These are phyloP conservation scores for Alternaria alternata DNA, from an alignment of 2,329 filamentous ascomycete species.

Conservation along the genomic window DNA sequence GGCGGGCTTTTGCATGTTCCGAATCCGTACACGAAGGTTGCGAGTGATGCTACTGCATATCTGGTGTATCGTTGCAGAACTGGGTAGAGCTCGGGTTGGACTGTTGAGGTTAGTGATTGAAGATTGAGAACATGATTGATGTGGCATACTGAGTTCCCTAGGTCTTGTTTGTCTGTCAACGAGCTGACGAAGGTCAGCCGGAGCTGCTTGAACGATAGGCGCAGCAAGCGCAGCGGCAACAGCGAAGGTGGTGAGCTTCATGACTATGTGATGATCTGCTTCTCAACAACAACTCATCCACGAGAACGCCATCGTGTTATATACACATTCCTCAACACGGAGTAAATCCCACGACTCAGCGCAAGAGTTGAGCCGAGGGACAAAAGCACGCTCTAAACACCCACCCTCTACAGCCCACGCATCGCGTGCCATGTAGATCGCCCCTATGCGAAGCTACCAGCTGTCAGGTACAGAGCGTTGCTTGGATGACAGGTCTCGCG, in stretches of 20 bases:
- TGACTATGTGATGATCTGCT: not conserved
- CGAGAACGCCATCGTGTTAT: not conserved
- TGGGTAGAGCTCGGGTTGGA: conserved; percentile 16
- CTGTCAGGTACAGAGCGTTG: not conserved
- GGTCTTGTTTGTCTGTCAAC: conserved; percentile 3
- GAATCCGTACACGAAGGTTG: conserved; percentile 22
- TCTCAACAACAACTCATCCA: not conserved
- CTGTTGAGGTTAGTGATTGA: conserved; percentile 5
- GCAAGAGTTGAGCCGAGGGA: not conserved
- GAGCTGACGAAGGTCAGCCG: conserved; percentile 3
- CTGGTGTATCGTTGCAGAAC: conserved; percentile 24
- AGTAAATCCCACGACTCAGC: not conserved
- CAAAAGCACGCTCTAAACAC: not conserved
- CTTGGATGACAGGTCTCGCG: not conserved
- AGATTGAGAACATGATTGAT: not conserved
- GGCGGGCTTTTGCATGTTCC: conserved; percentile 22
- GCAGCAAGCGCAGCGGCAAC: conserved; percentile 16
- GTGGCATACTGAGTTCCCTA: conserved; percentile 10
- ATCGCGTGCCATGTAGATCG: not conserved
- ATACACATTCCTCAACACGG: not conserved
- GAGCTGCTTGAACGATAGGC: conserved; percentile 12
- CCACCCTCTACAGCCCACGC: not conserved
- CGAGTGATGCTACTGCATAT: conserved; percentile 23
- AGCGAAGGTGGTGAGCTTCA: conserved; percentile 18
- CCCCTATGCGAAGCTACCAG: not conserved